Evolutionary conservation across 148 eudicot species (phyloP), one percentile per base, ranked within the genome.

Genomic region (Salicornia ramosissima): DNA sequence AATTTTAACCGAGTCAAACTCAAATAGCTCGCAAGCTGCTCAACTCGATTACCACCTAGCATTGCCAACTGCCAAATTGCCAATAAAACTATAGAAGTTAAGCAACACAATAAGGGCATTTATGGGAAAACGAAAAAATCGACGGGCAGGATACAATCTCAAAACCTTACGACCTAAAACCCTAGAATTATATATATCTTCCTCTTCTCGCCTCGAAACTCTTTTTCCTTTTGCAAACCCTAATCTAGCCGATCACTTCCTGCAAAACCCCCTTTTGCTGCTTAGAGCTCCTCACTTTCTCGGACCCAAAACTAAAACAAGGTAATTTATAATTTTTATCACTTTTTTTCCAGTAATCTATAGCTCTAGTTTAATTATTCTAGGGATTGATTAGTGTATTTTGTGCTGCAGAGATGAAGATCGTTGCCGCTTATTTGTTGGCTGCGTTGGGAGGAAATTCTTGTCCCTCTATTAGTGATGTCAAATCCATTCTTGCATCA

Each of bases 371-470:
- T 15, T 45, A 26, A 11, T 30, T 19, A 11, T 30, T 19, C 33
- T 34, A 52, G 18, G 11, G 5, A 3, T 49, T 47, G 1, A 9
- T 33, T 30, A 46, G 50, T 46, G 1, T 46, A 46, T 12, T 15
- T 59, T 49, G 5, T 65, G 29, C 1, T 52, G 50, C 59, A 81
- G 74, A 67, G 12, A 86, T 90, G 97, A 91, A 91, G 88, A 79
- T 88, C 1, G 75, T 88, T 29, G 86, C 88, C 57, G 89, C 94
- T 11, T 88, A 88, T 30, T 82, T 91, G 88, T 84, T 91, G 72
- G 97, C 94, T 69, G 86, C 79, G 42, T 81, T 91, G 88, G 95
- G 97, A 0, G 97, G 95, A 24, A 86, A 82, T 76, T 18, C 81
- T 33, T 22, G 25, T 64, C 97, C 97, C 3, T 67, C 86, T 9